Conservation (phyloP, 345 rosid genomes). For the Iberis pinnata region DNA sequence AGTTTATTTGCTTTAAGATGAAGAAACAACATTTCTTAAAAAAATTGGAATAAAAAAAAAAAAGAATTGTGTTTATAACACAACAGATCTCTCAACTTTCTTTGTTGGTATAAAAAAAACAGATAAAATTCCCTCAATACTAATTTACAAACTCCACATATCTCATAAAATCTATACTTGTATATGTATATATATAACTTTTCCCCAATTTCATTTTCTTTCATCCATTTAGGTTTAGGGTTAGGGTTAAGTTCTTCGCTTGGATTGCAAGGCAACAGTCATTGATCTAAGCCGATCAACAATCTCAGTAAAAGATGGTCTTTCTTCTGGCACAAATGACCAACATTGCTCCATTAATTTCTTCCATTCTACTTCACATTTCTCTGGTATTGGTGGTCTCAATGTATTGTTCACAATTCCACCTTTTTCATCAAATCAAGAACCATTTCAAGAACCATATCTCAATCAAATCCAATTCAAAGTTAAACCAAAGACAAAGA, state of each 20-base stretch:
- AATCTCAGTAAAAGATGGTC: slow-evolving; percentile 84
- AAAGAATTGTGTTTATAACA: background rate
- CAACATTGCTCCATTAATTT: slow-evolving; percentile 86
- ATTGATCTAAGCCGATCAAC: slow-evolving; percentile 49
- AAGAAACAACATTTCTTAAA: slow-evolving; percentile 7
- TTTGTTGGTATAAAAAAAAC: slow-evolving; percentile 8
- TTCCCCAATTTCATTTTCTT: background rate
- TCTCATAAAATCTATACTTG: background rate
- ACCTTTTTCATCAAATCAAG: slow-evolving; percentile 37
- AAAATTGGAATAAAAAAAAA: background rate
- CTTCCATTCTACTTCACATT: slow-evolving; percentile 66
- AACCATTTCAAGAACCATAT: background rate
- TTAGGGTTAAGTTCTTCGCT: slow-evolving; percentile 35
- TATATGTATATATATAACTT: no score
- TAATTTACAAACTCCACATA: slow-evolving; percentile 21
- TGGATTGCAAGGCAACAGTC: slow-evolving; percentile 47
- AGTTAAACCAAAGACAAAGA: slow-evolving; percentile 11
- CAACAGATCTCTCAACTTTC: slow-evolving; percentile 1
- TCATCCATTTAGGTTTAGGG: no score
- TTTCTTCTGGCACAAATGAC: slow-evolving; percentile 52
- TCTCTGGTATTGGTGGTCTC: slow-evolving; percentile 66
- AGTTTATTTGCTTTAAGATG: background rate
- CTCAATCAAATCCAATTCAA: slow-evolving; percentile 1
- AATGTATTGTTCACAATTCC: slow-evolving; percentile 77
- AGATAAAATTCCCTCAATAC: slow-evolving; percentile 4